Conservation (phyloP, 2,329 filamentous ascomycete genomes). For the Ophiocordyceps polyrhachis-furcata region DNA sequence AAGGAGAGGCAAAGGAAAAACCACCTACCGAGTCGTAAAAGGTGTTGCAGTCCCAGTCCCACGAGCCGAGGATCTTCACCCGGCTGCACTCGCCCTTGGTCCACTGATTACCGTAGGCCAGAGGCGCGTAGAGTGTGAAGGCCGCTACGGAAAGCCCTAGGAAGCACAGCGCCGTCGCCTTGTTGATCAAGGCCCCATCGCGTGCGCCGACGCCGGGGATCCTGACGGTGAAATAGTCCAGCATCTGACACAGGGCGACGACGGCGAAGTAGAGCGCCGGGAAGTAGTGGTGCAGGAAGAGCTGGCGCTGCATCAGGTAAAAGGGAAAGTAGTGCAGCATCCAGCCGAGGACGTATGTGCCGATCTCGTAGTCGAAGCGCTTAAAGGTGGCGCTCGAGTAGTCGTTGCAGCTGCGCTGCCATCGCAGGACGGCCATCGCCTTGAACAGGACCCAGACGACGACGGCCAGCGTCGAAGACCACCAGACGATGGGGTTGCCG, state of each 20-base stretch:
- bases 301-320: conserved; percentile 91
- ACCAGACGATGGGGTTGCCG: conserved; percentile 92
- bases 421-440: conserved; percentile 68
- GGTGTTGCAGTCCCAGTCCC: conserved; percentile 97
- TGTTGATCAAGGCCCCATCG: conserved; percentile 51
- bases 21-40: conserved; percentile 79
- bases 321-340: conserved; percentile 98
- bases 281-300: conserved; percentile 98
- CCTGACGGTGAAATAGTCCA: conserved; percentile 67
- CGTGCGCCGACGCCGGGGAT: conserved; percentile 49
- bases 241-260: conserved; percentile 71
- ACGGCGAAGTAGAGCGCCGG: conserved; percentile 92
- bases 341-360: conserved; percentile 80
- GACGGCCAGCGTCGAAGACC: conserved; percentile 64
- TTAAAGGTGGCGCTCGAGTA: conserved; percentile 73
- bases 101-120: conserved; percentile 89
- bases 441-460: conserved; percentile 69
- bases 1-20: neutral
- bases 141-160: conserved; percentile 54
- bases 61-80: conserved; percentile 71
- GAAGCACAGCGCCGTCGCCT: conserved; percentile 53
- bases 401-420: conserved; percentile 85
- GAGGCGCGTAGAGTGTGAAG: conserved; percentile 71
- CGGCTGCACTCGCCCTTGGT: conserved; percentile 72
- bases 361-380: conserved; percentile 94